These are phyloP conservation scores for Blepharisma stoltei DNA, from an alignment of 73 alveolate genomes.

Conservation along the genomic window DNA sequence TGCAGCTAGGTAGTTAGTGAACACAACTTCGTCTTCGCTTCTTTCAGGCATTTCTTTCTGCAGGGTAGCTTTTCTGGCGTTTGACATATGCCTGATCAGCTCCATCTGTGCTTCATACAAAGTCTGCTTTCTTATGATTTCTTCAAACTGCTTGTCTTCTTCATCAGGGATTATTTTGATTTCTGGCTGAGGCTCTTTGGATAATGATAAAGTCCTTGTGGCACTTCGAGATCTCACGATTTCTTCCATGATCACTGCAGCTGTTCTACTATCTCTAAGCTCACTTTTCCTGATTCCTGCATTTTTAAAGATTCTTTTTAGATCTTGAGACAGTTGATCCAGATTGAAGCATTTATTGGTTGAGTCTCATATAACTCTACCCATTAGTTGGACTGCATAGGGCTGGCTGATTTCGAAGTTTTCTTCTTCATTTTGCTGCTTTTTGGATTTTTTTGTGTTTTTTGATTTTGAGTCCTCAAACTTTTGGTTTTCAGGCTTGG, in stretches of 20 bases:
- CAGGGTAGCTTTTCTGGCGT: neutral
- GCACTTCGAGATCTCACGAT: neutral
- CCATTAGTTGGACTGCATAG: neutral
- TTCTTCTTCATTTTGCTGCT: neutral
- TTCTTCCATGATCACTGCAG: neutral
- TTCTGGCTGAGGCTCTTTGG: too few relatives aligned
- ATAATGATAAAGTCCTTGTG: neutral
- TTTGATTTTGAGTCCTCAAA: too few relatives aligned
- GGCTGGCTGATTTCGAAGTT: conserved; percentile 16
- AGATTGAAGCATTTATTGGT: neutral
- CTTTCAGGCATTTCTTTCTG: too few relatives aligned
- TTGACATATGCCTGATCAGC: neutral
- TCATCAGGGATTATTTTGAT: too few relatives aligned
- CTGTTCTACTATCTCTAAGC: neutral
- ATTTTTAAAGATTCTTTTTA: neutral
- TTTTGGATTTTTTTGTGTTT: too few relatives aligned
- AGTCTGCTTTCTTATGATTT: neutral
- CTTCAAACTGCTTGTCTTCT: too few relatives aligned
- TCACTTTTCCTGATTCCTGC: neutral
- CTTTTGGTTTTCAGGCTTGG: too few relatives aligned
- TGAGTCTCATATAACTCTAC: neutral
- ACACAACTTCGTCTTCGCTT: too few relatives aligned
- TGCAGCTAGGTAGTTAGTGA: neutral
- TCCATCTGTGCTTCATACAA: neutral
- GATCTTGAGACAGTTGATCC: neutral